phyloP scores from a whole-genome alignment of 169 alveolate species.

The Besnoitia besnoiti region DNA sequence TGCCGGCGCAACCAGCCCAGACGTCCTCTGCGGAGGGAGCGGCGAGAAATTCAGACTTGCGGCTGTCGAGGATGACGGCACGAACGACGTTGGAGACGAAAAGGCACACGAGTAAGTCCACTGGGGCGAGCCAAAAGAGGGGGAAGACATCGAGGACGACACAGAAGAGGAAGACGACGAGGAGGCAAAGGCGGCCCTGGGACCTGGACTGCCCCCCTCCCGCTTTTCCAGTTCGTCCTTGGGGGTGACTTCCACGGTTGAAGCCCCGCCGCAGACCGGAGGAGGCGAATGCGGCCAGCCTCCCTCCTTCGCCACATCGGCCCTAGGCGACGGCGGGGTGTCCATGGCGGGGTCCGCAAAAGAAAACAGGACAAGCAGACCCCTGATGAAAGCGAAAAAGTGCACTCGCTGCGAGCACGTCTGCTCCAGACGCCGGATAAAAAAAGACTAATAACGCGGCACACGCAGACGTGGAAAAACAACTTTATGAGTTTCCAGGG shows the following conservation, averaged over 20 bases:
- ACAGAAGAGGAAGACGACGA: neutral
- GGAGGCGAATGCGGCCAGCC: neutral
- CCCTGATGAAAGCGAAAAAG: neutral
- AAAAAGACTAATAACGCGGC: no score
- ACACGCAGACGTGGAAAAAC: no score
- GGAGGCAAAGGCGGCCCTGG: neutral
- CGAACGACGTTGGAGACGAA: neutral
- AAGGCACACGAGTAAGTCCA: neutral
- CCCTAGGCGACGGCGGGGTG: neutral
- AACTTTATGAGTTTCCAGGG: no score
- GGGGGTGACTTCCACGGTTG: neutral
- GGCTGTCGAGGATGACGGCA: neutral
- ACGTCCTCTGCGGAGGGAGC: neutral
- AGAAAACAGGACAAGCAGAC: no score
- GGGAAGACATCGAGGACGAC: neutral
- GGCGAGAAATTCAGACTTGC: conserved; percentile 2
- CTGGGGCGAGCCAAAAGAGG: neutral
- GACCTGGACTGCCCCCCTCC: neutral
- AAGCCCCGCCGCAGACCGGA: neutral
- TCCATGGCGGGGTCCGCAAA: neutral
- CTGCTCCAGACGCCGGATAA: no score
- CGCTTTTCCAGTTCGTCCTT: neutral
- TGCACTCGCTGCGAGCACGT: neutral
- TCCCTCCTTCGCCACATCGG: neutral
- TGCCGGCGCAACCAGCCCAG: neutral